phyloP scores from a whole-genome alignment of 1,284 basidiomycete species.

The Malassezia yamatoensis region DNA sequence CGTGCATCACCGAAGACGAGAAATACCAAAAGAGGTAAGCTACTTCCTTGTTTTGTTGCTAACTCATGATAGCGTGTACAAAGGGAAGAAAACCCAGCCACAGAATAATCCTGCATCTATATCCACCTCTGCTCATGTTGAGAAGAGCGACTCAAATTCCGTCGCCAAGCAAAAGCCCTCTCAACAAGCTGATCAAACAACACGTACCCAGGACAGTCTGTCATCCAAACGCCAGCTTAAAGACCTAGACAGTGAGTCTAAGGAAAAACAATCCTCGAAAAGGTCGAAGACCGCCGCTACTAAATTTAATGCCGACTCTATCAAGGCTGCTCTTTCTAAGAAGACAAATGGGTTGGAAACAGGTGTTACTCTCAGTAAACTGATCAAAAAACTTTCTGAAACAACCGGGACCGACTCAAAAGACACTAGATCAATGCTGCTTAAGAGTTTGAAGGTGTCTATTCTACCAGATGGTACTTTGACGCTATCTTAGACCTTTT shows the following conservation, averaged over 20 bases:
- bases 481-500: neutral
- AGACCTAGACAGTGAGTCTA: neutral
- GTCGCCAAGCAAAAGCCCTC: neutral
- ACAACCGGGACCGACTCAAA: neutral
- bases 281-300: neutral
- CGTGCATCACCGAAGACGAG: constrained; percentile 46
- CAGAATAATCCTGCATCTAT: too few relatives aligned
- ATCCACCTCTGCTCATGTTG: too few relatives aligned
- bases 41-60: neutral
- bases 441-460: neutral
- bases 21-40: constrained; percentile 40
- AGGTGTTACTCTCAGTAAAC: neutral
- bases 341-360: neutral
- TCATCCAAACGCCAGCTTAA: neutral
- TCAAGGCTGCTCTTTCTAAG: neutral
- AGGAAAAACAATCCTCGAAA: neutral
- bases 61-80: constrained; percentile 8
- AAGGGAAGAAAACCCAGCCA: constrained; percentile 6
- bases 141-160: neutral
- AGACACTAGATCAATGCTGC: neutral
- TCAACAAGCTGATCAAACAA: too few relatives aligned
- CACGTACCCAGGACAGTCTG: neutral
- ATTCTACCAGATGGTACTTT: neutral
- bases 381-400: neutral
- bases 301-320: neutral